Conservation (phyloP, 202 grass and related monocot species). For the Carex arenaria region DNA sequence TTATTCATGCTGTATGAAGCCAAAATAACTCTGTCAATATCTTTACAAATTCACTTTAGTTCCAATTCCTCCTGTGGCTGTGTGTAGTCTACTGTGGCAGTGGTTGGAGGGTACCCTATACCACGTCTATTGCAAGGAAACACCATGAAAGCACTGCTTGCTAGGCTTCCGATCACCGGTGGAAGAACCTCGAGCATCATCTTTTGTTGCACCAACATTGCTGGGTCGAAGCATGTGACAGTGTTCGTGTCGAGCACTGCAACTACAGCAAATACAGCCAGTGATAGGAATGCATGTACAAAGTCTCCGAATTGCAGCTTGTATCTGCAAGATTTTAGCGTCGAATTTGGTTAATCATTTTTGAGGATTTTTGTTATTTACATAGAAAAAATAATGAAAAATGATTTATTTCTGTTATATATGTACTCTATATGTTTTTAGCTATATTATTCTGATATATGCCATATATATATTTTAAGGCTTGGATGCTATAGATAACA, state of each 20-base stretch:
- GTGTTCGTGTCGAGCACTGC: constrained; percentile 53
- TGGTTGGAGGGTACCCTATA: constrained; percentile 50
- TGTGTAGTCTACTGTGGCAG: constrained; percentile 26
- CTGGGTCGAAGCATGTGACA: constrained; percentile 49
- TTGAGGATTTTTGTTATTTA: neutral
- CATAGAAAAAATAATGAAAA: neutral
- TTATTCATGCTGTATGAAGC: too few relatives aligned
- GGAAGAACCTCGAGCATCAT: constrained; percentile 56
- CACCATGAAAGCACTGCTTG: constrained; percentile 56
- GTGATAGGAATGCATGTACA: constrained; percentile 51
- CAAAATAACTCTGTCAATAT: too few relatives aligned
- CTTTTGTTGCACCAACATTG: constrained; percentile 37
- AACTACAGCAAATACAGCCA: constrained; percentile 55
- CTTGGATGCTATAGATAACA: too few relatives aligned
- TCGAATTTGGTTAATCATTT: neutral
- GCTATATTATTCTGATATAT: neutral
- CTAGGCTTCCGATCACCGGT: constrained; percentile 42
- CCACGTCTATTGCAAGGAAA: constrained; percentile 67
- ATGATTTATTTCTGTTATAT: neutral
- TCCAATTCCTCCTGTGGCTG: neutral
- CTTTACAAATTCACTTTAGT: neutral
- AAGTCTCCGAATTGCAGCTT: constrained; percentile 52
- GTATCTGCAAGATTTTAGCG: constrained; percentile 24
- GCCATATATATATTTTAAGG: neutral
- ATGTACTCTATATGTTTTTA: too few relatives aligned